phyloP scores from a whole-genome alignment of 2,329 filamentous ascomycete genomes.

The Microascus cirrosus region DNA sequence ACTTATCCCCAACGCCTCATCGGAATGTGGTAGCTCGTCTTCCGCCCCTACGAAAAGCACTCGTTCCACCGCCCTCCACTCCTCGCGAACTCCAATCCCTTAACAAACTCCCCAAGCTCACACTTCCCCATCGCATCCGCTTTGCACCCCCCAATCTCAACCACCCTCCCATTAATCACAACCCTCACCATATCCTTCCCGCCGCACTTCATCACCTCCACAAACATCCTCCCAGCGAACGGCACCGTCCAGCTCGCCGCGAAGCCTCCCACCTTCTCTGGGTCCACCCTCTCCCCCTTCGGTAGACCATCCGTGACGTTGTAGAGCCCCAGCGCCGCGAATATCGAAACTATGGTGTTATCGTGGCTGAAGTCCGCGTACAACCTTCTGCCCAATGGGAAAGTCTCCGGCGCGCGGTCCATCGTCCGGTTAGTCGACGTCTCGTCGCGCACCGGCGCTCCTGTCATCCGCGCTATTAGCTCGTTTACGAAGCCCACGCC shows the following conservation, averaged over 20 bases:
- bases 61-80: constrained; percentile 61
- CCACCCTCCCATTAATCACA: constrained; percentile 73
- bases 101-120: constrained; percentile 55
- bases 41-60: constrained; percentile 33
- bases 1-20: neutral
- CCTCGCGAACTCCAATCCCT: constrained; percentile 63
- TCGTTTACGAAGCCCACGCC: constrained; percentile 85
- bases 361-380: constrained; percentile 93
- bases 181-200: constrained; percentile 65
- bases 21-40: neutral
- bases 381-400: constrained; percentile 56
- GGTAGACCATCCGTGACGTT: constrained; percentile 48
- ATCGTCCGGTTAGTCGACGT: constrained; percentile 73
- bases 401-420: constrained; percentile 54
- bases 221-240: constrained; percentile 70
- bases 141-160: constrained; percentile 58
- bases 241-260: constrained; percentile 71
- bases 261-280: constrained; percentile 51
- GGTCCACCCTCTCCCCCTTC: constrained; percentile 35
- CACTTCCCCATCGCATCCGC: constrained; percentile 64
- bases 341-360: constrained; percentile 71
- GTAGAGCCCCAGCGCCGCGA: constrained; percentile 69
- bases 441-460: constrained; percentile 54
- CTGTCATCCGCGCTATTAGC: constrained; percentile 69
- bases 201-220: constrained; percentile 73